Evolutionary conservation across 805 yeast species (phyloP), one percentile per base, ranked within the genome.

Genomic region (Candida orba): DNA sequence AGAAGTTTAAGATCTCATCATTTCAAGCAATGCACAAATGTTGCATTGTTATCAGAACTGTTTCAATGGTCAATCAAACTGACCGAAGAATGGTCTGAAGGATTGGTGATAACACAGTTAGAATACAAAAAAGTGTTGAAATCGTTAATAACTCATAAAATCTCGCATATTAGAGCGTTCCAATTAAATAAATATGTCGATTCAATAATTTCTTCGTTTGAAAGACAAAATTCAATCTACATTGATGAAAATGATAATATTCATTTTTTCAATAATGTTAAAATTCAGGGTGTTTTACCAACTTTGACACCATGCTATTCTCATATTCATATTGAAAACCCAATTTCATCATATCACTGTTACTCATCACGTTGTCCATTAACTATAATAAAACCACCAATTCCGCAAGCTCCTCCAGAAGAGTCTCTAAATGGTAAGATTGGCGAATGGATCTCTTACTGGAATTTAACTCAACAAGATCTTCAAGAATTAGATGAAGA

Each of bases 381-480:
- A 39, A 63, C 67, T 36, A 51, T 51, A 5, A 45, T 45, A 37
- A 44, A 53, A 20, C 58, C 58, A 1, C 57, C 53, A 37, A 40
- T 48, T 12, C 59, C 56, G 17, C 41, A 39, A 10, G 45, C 49
- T 7, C 56, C 47, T 33, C 41, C 50, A 33, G 41, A 50, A 40
- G 47, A 47, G 25, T 29, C 53, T 25, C 27, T 39, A 20, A 31
- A 37, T 34, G 50, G 42, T 30, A 58, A 65, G 1, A 60, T 70
- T 6, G 69, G 69, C 2, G 78, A 78, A 46, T 81, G 88, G 88
- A 76, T 79, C 0, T 69, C 76, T 9, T 81, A 79, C 52, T 81
- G 87, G 88, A 71, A 75, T 39, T 51, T 81, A 13, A 68, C 81
- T 0, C 69, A 71, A 3, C 78, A 74, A 22, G 82, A 79, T 39